Evolutionary conservation across 805 yeast species (phyloP), one percentile per base, ranked within the genome.

Genomic region (Phaffomyces opuntiae): DNA sequence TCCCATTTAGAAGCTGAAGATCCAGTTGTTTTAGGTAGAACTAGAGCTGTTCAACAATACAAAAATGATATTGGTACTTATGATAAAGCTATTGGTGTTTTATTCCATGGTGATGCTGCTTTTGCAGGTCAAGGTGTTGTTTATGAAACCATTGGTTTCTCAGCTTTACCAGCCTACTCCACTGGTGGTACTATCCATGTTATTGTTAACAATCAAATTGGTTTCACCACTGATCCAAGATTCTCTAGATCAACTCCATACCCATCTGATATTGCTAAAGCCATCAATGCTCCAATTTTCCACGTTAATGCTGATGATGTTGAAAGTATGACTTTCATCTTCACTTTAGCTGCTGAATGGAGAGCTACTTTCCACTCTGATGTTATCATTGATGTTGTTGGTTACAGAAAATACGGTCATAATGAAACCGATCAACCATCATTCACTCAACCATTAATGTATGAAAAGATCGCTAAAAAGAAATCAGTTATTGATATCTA

Each of bases 401-500:
- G 99, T 67, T 93, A 93, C 86, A 83, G 99, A 73, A 91, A 90
- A 69, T 80, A 93, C 67, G 99, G 99, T 66, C 99, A 93, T 77
- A 93, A 93, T 68, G 99, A 93, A 77, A 93, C 98, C 54, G 99
- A 93, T 72, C 99, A 93, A 75, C 99, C 99, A 49, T 75, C 95
- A 33, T 93, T 93, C 79, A 93, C 99, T 39, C 99, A 93, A 72
- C 99, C 99, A 43, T 72, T 89, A 61, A 93, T 93, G 99, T 93
- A 93, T 77, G 73, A 87, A 67, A 79, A 78, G 72, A 87, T 93
- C 64, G 89, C 91, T 46, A 76, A 86, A 67, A 91, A 90, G 83
- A 78, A 82, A 66, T 82, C 89, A 44, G 96, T 90, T 41, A 76
- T 93, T 58, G 96, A 90, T 59, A 77, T 81, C 64, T 93, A 93